Percentiles rank a stretch among this genome's conserved stretches.
These are phyloP conservation scores for Blastobotrys raffinosifermentans DNA, from an alignment of 1,139 yeast species.

Conservation along the genomic window DNA sequence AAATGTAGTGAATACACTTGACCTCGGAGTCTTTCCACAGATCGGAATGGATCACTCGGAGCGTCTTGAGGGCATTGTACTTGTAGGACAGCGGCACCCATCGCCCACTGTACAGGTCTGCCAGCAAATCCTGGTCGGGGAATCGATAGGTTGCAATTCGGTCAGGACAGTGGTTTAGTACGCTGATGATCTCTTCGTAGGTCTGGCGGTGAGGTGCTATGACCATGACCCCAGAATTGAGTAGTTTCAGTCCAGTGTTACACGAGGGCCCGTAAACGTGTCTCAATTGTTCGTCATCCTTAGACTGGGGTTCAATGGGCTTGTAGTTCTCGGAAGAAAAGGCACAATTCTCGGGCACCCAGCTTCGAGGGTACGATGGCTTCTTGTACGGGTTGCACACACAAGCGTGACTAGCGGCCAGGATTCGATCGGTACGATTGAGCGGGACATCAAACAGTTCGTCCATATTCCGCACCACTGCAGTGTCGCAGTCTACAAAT, in stretches of 20 bases:
- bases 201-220: slow-evolving; percentile 38
- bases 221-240: slow-evolving; percentile 51
- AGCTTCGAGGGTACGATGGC: slow-evolving; percentile 47
- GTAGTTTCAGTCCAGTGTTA: slow-evolving; percentile 38
- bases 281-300: slow-evolving; percentile 18
- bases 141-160: slow-evolving; percentile 41
- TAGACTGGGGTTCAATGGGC: slow-evolving; percentile 28
- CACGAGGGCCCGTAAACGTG: slow-evolving; percentile 40
- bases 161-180: slow-evolving; percentile 34
- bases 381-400: slow-evolving; percentile 50
- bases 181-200: slow-evolving; percentile 37
- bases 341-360: slow-evolving; percentile 46
- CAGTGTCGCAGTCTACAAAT: slow-evolving; percentile 53
- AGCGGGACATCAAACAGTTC: slow-evolving; percentile 41
- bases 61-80: slow-evolving; percentile 50
- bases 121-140: slow-evolving; percentile 52
- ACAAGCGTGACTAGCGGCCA: slow-evolving; percentile 57
- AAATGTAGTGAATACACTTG: slow-evolving; percentile 49
- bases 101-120: slow-evolving; percentile 43
- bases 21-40: slow-evolving; percentile 42
- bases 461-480: slow-evolving; percentile 49
- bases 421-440: slow-evolving; percentile 26
- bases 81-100: slow-evolving; percentile 48
- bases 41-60: slow-evolving; percentile 38
- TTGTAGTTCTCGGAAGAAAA: slow-evolving; percentile 23